Evolutionary conservation across 345 rosid genomes (phyloP).

Genomic region (Xanthoceras sorbifolium): DNA sequence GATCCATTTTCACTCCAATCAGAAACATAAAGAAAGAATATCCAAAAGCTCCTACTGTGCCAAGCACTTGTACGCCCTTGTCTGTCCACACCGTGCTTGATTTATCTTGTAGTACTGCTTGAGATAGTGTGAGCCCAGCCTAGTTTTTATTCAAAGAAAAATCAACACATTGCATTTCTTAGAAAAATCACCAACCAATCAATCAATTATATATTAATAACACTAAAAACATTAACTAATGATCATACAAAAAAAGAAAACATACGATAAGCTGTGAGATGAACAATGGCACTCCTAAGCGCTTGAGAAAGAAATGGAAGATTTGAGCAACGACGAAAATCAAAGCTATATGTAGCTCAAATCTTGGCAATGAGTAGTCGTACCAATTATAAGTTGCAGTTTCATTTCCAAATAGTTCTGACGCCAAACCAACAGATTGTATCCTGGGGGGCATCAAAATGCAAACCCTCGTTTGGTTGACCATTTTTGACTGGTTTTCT

Average conservation of each 20-base stretch:
- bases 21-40: slow-evolving; percentile 28
- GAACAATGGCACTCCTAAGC: slow-evolving; percentile 29
- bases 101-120: neutral
- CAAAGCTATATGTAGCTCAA: slow-evolving; percentile 31
- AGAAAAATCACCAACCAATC: neutral
- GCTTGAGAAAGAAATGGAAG: slow-evolving; percentile 21
- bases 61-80: slow-evolving; percentile 24
- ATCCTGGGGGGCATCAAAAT: neutral
- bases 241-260: neutral
- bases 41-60: slow-evolving; percentile 38
- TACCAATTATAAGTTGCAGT: neutral
- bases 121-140: slow-evolving; percentile 30
- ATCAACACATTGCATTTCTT: neutral
- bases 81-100: neutral
- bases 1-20: slow-evolving; percentile 37
- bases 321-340: slow-evolving; percentile 21
- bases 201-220: no score
- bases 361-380: slow-evolving; percentile 28
- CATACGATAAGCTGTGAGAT: slow-evolving; percentile 38
- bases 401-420: neutral
- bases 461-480: neutral
- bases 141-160: slow-evolving; percentile 11
- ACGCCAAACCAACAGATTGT: neutral
- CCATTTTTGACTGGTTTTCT: neutral
- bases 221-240: neutral